phyloP scores from a whole-genome alignment of 1,284 basidiomycete species.

The Apiotrichum siamense region DNA sequence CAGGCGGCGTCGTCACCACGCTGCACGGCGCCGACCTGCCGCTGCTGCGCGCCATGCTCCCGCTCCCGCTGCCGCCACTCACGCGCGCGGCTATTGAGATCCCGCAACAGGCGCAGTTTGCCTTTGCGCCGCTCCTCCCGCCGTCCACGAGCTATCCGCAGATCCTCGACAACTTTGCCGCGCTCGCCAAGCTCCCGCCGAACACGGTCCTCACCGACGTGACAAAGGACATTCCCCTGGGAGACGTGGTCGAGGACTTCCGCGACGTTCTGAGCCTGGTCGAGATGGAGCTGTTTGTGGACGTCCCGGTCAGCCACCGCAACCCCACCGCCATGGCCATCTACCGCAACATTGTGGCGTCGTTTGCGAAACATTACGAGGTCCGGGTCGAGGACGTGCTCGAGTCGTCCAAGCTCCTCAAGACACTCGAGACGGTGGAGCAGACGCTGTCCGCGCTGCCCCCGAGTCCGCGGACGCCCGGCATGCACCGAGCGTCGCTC shows the following conservation, averaged over 20 bases:
- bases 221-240: slow-evolving; percentile 39
- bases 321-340: slow-evolving; percentile 46
- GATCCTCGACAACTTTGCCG: slow-evolving; percentile 31
- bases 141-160: slow-evolving; percentile 33
- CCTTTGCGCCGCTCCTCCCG: slow-evolving; percentile 48
- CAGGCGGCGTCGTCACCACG: slow-evolving; percentile 68
- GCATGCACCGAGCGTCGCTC: background rate
- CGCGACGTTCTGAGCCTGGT: slow-evolving; percentile 49
- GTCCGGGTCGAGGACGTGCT: slow-evolving; percentile 46
- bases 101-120: slow-evolving; percentile 33
- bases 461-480: slow-evolving; percentile 17
- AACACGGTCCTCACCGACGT: slow-evolving; percentile 51
- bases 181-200: slow-evolving; percentile 51
- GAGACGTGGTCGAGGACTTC: slow-evolving; percentile 51
- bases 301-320: slow-evolving; percentile 50
- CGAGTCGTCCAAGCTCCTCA: slow-evolving; percentile 48
- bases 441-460: slow-evolving; percentile 34
- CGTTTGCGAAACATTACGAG: slow-evolving; percentile 43
- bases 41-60: slow-evolving; percentile 53
- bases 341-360: slow-evolving; percentile 42
- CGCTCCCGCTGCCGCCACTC: slow-evolving; percentile 50
- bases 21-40: slow-evolving; percentile 62
- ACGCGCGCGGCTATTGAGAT: slow-evolving; percentile 49
- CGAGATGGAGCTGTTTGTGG: slow-evolving; percentile 53
- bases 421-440: slow-evolving; percentile 51